Percentiles rank a stretch among this genome's conserved stretches.
These are phyloP conservation scores for Pyrenochaeta sp. DNA, from an alignment of 2,329 filamentous ascomycete species.

Conservation along the genomic window DNA sequence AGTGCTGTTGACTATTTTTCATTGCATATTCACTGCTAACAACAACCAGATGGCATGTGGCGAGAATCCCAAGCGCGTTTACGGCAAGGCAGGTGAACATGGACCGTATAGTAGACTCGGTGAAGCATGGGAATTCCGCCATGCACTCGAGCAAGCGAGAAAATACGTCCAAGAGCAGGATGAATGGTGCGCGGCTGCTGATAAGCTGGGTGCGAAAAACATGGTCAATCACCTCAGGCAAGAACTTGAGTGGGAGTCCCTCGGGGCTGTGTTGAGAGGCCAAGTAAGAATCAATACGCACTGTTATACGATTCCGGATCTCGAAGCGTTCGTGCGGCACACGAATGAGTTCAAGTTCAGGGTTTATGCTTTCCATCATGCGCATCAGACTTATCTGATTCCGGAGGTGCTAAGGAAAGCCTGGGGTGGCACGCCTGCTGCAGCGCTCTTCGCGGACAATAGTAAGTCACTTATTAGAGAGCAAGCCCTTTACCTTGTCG, in stretches of 20 bases:
- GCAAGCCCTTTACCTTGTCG: no score
- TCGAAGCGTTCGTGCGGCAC: conserved; percentile 73
- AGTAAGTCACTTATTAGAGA: conserved; percentile 41
- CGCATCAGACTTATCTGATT: conserved; percentile 70
- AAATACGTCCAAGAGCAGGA: conserved; percentile 67
- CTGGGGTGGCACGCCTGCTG: conserved; percentile 49
- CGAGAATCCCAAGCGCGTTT: conserved; percentile 71
- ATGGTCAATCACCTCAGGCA: conserved; percentile 67
- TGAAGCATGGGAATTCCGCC: conserved; percentile 73
- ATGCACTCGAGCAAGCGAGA: conserved; percentile 70
- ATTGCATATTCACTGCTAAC: neutral
- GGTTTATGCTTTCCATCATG: conserved; percentile 73
- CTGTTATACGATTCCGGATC: conserved; percentile 73
- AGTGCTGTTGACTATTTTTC: no score
- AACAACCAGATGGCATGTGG: conserved; percentile 70
- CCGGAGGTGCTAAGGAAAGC: conserved; percentile 63
- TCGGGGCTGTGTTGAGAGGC: conserved; percentile 69
- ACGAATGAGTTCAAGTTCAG: conserved; percentile 75
- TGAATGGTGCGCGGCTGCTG: conserved; percentile 70
- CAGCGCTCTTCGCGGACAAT: conserved; percentile 73
- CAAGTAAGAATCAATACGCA: conserved; percentile 75
- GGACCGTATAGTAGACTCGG: conserved; percentile 69
- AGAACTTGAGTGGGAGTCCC: conserved; percentile 68
- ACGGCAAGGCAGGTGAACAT: conserved; percentile 62
- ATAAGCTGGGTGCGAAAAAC: conserved; percentile 57